phyloP scores from a whole-genome alignment of 176 grass and related monocot species.

The Cenchrus purpureus region DNA sequence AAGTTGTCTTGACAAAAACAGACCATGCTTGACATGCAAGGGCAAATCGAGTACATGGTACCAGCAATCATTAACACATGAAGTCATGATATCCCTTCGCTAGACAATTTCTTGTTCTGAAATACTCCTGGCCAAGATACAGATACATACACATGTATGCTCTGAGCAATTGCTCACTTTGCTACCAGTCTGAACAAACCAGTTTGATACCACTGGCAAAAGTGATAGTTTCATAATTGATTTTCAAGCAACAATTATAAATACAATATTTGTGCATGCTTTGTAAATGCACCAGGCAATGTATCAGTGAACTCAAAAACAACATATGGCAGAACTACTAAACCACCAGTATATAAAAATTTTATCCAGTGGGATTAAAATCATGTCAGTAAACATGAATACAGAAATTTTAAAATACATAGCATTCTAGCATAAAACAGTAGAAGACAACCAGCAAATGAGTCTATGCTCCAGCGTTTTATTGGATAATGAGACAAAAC shows the following conservation, averaged over 20 bases:
- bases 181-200: not conserved
- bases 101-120: not conserved
- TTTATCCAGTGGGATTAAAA: not conserved
- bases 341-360: not conserved
- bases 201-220: not conserved
- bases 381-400: not conserved
- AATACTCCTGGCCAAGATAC: not conserved
- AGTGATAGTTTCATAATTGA: not conserved
- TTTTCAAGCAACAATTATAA: not conserved
- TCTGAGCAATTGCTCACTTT: not conserved
- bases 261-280: not conserved
- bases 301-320: not conserved
- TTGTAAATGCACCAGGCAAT: not conserved
- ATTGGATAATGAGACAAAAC: constrained; percentile 9
- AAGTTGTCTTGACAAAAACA: not conserved
- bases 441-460: not conserved
- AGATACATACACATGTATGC: not conserved
- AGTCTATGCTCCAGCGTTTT: not conserved
- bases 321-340: not conserved
- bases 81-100: not conserved
- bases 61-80: constrained; percentile 11
- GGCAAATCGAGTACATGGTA: not conserved
- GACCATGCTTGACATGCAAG: not conserved
- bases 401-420: not conserved
- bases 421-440: not conserved